Conservation (phyloP, 208 protist genomes). For the Spongospora subterranea region DNA sequence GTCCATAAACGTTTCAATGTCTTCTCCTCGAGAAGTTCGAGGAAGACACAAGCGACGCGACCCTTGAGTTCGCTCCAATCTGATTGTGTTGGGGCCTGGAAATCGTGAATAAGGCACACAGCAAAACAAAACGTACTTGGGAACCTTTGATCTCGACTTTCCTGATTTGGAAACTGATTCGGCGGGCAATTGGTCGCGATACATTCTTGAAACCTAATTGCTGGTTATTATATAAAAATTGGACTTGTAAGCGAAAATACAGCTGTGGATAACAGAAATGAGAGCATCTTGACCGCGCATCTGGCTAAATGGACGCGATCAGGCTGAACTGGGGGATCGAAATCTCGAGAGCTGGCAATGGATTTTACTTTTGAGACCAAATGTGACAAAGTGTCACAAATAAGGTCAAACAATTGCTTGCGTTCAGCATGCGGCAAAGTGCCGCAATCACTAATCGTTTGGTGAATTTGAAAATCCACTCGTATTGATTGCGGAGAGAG, state of each 20-base stretch:
- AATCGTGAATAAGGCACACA: background rate
- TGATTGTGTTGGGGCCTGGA: background rate
- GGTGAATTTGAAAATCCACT: no score
- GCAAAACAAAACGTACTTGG: background rate
- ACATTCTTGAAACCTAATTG: background rate
- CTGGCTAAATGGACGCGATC: background rate
- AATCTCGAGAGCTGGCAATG: background rate
- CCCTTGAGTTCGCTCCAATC: background rate
- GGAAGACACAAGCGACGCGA: background rate
- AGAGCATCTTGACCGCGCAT: constrained; percentile 22
- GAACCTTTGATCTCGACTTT: constrained; percentile 5
- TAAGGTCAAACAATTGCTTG: background rate
- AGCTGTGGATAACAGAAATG: background rate
- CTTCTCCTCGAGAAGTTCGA: background rate
- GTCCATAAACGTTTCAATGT: constrained; percentile 22
- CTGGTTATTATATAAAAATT: no score
- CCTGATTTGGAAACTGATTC: background rate
- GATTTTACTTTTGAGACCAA: background rate
- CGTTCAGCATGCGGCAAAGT: background rate
- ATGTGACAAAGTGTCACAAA: background rate
- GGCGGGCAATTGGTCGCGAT: background rate
- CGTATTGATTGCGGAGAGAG: background rate
- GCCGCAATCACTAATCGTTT: background rate
- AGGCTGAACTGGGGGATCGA: background rate
- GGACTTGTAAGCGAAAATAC: no score